A percentile compares a stretch with the other conserved stretches of the same genome.
These are phyloP conservation scores for Cladophialophora bantiana DNA, from an alignment of 2,329 filamentous ascomycete genomes.

Conservation along the genomic window DNA sequence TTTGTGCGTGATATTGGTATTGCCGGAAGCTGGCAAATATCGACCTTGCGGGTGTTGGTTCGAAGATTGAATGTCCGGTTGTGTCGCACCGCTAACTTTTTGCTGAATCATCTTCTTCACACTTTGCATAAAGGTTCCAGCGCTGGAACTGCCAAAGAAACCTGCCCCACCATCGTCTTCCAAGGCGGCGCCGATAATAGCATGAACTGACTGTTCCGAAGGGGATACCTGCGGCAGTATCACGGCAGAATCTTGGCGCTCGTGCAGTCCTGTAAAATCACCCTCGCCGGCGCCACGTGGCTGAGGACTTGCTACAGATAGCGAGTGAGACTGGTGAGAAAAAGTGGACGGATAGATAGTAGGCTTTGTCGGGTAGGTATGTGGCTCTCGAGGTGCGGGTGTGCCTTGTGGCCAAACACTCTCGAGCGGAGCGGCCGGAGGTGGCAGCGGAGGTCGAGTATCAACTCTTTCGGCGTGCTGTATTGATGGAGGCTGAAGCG, in stretches of 20 bases:
- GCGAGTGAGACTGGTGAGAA: neutral
- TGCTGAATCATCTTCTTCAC: slow-evolving; percentile 46
- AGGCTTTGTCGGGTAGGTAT: neutral
- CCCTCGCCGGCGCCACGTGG: neutral
- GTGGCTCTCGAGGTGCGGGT: neutral
- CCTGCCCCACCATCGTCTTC: slow-evolving; percentile 54
- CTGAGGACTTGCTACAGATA: neutral
- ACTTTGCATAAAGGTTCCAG: slow-evolving; percentile 56
- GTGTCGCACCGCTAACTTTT: slow-evolving; percentile 43
- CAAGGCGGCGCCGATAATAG: slow-evolving; percentile 54
- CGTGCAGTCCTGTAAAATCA: neutral
- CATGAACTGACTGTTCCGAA: slow-evolving; percentile 49
- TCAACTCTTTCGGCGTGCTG: neutral
- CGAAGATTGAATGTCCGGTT: slow-evolving; percentile 46
- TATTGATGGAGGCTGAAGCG: neutral
- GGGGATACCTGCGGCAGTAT: slow-evolving; percentile 8
- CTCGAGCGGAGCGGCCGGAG: neutral
- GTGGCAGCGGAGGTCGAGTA: neutral
- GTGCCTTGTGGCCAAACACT: neutral
- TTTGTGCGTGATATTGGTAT: slow-evolving; percentile 30
- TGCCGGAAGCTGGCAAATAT: neutral
- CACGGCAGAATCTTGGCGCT: neutral
- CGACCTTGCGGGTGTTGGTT: neutral
- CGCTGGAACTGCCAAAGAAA: slow-evolving; percentile 58
- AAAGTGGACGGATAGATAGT: neutral